These are phyloP conservation scores for Calycina marina DNA, from an alignment of 2,329 filamentous ascomycete species.

Conservation along the genomic window DNA sequence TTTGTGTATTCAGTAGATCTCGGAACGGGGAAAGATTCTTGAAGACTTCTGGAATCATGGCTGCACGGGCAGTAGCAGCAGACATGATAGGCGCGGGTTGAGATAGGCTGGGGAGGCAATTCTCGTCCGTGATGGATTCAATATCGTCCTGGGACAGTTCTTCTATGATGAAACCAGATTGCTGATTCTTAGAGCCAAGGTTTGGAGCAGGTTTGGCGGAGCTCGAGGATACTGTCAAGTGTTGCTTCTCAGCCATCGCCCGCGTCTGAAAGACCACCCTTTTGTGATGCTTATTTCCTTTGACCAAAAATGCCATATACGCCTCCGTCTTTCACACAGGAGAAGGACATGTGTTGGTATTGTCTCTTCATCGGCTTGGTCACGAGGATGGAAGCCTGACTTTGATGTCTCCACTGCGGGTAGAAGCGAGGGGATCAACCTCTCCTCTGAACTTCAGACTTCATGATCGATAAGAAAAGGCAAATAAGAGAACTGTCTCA, in stretches of 20 bases:
- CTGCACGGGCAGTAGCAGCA: slow-evolving; percentile 9
- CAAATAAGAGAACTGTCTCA: too few relatives aligned
- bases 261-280: slow-evolving; percentile 20
- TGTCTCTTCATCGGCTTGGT: too few relatives aligned
- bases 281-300: slow-evolving; percentile 17
- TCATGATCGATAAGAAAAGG: too few relatives aligned
- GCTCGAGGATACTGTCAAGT: slow-evolving; percentile 7
- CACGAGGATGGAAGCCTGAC: too few relatives aligned
- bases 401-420: too few relatives aligned
- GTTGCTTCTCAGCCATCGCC: slow-evolving; percentile 6
- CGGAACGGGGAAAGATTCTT: slow-evolving; percentile 43
- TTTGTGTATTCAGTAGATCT: slow-evolving; percentile 52
- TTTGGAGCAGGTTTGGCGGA: slow-evolving; percentile 6
- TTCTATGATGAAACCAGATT: slow-evolving; percentile 10
- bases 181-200: slow-evolving; percentile 6
- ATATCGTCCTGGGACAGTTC: slow-evolving; percentile 4
- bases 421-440: too few relatives aligned
- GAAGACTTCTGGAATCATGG: slow-evolving; percentile 39
- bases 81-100: slow-evolving; percentile 8
- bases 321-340: slow-evolving; percentile 5
- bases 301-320: slow-evolving; percentile 21
- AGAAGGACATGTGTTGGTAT: too few relatives aligned
- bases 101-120: too few relatives aligned
- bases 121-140: background rate
- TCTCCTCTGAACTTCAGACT: too few relatives aligned